phyloP scores from a whole-genome alignment of 2,329 filamentous ascomycete genomes.

The Fusarium pseudograminearum region DNA sequence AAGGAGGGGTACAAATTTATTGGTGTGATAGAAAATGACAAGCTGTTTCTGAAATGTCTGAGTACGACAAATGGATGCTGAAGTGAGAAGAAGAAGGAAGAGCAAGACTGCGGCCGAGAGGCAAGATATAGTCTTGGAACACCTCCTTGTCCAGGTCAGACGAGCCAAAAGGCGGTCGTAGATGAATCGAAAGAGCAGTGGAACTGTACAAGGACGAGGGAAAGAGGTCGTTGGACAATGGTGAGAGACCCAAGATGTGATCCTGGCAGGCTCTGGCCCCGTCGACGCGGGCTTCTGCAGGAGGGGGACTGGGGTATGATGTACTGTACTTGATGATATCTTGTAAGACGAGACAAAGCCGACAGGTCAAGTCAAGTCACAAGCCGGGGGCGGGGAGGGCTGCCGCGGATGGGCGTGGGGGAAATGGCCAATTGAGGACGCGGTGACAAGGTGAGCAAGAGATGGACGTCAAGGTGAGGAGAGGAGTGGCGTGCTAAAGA shows the following conservation, averaged over 20 bases:
- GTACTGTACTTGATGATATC: constrained; percentile 33
- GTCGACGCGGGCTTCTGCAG: constrained; percentile 43
- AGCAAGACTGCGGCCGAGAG: constrained; percentile 23
- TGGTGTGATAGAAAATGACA: background rate
- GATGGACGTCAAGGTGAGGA: constrained; percentile 47
- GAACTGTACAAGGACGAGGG: constrained; percentile 33
- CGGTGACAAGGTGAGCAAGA: constrained; percentile 46
- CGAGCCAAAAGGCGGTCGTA: constrained; percentile 46
- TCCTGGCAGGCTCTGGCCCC: constrained; percentile 30
- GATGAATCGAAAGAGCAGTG: constrained; percentile 47
- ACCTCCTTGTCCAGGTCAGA: constrained; percentile 43
- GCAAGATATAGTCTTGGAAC: constrained; percentile 42
- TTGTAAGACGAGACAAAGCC: constrained; percentile 27
- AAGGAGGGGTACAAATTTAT: constrained; percentile 30
- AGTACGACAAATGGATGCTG: constrained; percentile 26
- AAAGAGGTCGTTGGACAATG: constrained; percentile 20
- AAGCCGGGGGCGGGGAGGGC: constrained; percentile 24
- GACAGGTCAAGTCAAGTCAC: constrained; percentile 6
- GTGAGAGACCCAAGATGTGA: constrained; percentile 37
- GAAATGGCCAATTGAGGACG: constrained; percentile 27
- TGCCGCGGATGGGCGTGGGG: constrained; percentile 42
- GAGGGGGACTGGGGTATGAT: constrained; percentile 20
- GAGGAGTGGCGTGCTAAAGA: constrained; percentile 44
- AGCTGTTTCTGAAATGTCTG: constrained; percentile 16
- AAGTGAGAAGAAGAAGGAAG: constrained; percentile 15